Percentiles rank a stretch among this genome's conserved stretches.
These are phyloP conservation scores for Oryza glaberrima DNA, from an alignment of 176 grass and related monocot species.

Conservation along the genomic window DNA sequence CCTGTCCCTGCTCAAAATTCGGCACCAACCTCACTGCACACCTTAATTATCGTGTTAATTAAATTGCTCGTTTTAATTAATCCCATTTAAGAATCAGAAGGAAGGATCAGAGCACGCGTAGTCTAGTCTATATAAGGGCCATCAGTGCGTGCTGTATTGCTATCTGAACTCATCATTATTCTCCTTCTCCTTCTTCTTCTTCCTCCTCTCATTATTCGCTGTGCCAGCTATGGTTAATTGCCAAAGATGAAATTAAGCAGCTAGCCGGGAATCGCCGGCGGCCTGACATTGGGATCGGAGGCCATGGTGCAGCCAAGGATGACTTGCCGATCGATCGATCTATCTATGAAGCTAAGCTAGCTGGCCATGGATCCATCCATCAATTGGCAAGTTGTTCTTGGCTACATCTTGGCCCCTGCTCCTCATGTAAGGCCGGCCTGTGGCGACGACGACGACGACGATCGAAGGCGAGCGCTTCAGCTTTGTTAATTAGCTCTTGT, in stretches of 20 bases:
- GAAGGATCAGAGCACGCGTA: neutral
- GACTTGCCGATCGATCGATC: conserved; percentile 79
- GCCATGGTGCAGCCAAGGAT: conserved; percentile 96
- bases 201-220: too few species aligned
- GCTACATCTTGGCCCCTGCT: conserved; percentile 83
- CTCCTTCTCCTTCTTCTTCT: neutral
- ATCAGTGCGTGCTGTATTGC: neutral
- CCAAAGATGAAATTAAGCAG: neutral
- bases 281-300: conserved; percentile 71
- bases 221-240: neutral
- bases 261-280: neutral
- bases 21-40: neutral
- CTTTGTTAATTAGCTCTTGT: neutral
- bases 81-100: neutral
- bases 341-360: neutral
- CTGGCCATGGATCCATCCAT: neutral
- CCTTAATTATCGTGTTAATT: neutral
- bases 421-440: conserved; percentile 63
- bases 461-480: neutral
- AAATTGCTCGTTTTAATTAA: neutral
- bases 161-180: neutral
- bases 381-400: conserved; percentile 86
- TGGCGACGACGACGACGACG: conserved; percentile 38
- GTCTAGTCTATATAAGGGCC: conserved; percentile 12
- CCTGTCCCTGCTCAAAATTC: conserved; percentile 23